phyloP scores from a whole-genome alignment of 345 rosid genomes.

The Cardiospermum halicacabum region DNA sequence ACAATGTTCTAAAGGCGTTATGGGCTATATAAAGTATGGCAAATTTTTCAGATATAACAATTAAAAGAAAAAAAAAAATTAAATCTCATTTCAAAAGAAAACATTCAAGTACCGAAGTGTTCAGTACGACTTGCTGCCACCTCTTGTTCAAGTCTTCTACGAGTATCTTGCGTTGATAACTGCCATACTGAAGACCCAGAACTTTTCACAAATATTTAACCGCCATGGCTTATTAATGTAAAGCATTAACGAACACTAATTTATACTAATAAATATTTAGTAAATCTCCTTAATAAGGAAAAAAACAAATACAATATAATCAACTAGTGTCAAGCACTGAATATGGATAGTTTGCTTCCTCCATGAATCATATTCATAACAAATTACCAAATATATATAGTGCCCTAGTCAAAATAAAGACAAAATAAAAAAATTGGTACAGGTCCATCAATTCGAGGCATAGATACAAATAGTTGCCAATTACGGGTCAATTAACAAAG shows the following conservation, averaged over 20 bases:
- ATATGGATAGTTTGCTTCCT: neutral
- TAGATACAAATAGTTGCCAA: neutral
- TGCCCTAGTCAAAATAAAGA: neutral
- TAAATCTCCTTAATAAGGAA: neutral
- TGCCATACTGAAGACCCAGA: constrained; percentile 50
- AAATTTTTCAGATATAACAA: constrained; percentile 2
- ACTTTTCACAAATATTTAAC: neutral
- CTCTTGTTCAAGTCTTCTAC: constrained; percentile 80
- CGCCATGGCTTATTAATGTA: neutral
- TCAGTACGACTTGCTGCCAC: constrained; percentile 67
- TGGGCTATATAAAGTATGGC: constrained; percentile 43
- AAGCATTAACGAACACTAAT: neutral
- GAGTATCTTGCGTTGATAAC: constrained; percentile 53
- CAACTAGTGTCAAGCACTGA: neutral
- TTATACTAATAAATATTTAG: too few species aligned
- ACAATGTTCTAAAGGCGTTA: constrained; percentile 86
- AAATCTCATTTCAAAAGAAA: constrained; percentile 8
- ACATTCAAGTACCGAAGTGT: constrained; percentile 40
- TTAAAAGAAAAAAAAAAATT: constrained; percentile 1
- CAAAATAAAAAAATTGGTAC: neutral
- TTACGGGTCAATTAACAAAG: neutral
- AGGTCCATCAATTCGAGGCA: too few species aligned
- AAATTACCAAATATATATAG: too few species aligned
- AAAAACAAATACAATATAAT: neutral
- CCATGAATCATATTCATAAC: too few species aligned